Base-by-base conservation (phyloP, 2,329 filamentous ascomycete species). In the Aspergillus ibericus region DNA sequence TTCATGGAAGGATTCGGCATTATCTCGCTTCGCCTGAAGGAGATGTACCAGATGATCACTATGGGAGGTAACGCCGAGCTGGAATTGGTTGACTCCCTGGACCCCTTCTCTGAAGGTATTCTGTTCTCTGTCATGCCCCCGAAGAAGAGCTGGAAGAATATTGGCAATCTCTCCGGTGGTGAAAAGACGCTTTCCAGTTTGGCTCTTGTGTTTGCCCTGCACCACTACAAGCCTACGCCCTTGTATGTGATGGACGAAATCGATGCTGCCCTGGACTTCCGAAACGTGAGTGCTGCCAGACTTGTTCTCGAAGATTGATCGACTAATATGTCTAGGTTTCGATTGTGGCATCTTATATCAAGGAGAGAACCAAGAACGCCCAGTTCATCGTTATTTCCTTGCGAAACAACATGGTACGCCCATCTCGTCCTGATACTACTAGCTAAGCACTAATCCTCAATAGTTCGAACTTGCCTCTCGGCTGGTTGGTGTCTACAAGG, bases 11-110 rank as follows among this genome's bases (percentile, higher is more conserved):
- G 96, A 38, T 98, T 99, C 80, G 89, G 89, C 70, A 89, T 87
- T 62, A 99, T 99, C 75, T 98, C 93, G 1, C 82, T 97, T 22
- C 90, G 93, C 0, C 83, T 99, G 47, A 99, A 99, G 81, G 95
- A 99, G 72, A 99, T 99, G 95, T 99, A 99, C 79, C 95, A 99
- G 75, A 97, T 99, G 93, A 99, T 99, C 74, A 99, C 95, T 20
- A 98, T 99, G 92, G 95, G 95, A 61, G 95, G 95, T 56, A 99
- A 99, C 69, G 95, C 95, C 0, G 95, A 99, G 78, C 85, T 99
- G 12, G 96, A 99, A 76, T 87, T 99, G 22, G 95, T 99, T 40
- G 95, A 99, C 79, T 93, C 89, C 16, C 81, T 99, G 2, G 96
- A 99, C 74, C 95, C 95, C 0, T 99, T 99, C 81, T 92, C 90